phyloP scores from a whole-genome alignment of 2,329 filamentous ascomycete genomes.

The Fusarium pseudonygamai region DNA sequence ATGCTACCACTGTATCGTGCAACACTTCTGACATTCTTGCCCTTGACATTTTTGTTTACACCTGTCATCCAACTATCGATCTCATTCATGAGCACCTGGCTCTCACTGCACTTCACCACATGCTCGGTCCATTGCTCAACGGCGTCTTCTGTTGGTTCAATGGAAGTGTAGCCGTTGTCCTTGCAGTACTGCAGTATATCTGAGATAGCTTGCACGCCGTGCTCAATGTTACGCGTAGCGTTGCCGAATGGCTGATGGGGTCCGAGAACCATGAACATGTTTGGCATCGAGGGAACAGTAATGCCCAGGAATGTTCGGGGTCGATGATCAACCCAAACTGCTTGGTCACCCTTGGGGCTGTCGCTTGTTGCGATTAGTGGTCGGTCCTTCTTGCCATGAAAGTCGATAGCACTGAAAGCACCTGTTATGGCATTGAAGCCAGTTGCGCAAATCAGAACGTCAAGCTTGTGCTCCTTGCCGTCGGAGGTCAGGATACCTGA shows the following conservation, averaged over 20 bases:
- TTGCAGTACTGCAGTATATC: slow-evolving; percentile 24
- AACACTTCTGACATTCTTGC: slow-evolving; percentile 54
- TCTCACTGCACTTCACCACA: slow-evolving; percentile 55
- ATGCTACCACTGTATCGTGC: slow-evolving; percentile 37
- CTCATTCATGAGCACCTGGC: slow-evolving; percentile 48
- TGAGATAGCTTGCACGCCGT: neutral
- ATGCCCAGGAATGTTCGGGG: slow-evolving; percentile 21
- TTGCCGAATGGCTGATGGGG: slow-evolving; percentile 35
- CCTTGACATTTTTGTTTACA: slow-evolving; percentile 61
- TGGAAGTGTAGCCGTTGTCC: slow-evolving; percentile 9
- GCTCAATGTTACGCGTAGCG: slow-evolving; percentile 29
- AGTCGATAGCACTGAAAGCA: slow-evolving; percentile 28
- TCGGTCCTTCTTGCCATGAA: slow-evolving; percentile 5
- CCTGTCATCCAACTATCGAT: slow-evolving; percentile 64
- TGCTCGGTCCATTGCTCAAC: slow-evolving; percentile 49
- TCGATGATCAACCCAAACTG: slow-evolving; percentile 31
- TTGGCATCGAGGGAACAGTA: slow-evolving; percentile 21
- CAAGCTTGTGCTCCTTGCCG: slow-evolving; percentile 13
- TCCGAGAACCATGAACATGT: slow-evolving; percentile 38
- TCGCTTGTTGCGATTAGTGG: slow-evolving; percentile 22
- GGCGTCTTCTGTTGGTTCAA: slow-evolving; percentile 11
- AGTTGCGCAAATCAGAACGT: slow-evolving; percentile 32
- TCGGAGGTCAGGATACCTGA: slow-evolving; percentile 16
- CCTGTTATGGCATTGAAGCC: slow-evolving; percentile 34
- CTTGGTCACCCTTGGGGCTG: neutral